Evolutionary conservation across 164 flowering plant genomes (phyloP), one percentile per base, ranked within the genome.

Genomic region (Aristolochia californica): DNA sequence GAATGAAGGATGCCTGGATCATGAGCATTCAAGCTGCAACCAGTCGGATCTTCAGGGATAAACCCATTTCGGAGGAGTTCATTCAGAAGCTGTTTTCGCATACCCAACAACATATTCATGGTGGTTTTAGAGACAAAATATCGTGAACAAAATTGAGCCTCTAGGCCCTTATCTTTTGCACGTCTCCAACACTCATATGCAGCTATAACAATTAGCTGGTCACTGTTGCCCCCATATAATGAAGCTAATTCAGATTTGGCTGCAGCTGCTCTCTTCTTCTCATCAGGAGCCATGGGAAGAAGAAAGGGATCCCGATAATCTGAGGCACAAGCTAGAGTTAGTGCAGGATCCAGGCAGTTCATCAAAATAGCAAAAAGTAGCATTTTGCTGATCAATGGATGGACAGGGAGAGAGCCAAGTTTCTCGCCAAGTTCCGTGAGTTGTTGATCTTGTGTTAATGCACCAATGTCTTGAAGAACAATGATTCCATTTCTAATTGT

Each of bases 301-400:
- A 83, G 67, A 64, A 90, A 94, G 21, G 96, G 97, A 50, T 83
- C 88, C 72, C 70, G 76, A 47, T 69, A 82, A 65, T 84, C 94
- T 50, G 89, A 66, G 4, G 96, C 94, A 75, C 97, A 88, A 34
- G 99, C 99, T 34, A 90, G 55, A 43, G 97, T 90, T 62, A 94
- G 61, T 30, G 99, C 99, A 20, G 99, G 99, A 62, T 85, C 96
- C 34, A 90, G 94, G 70, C 99, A 94, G 64, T 82, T 84, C 88
- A 90, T 66, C 70, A 88, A 69, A 68, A 88, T 81, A 48, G 96
- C 80, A 67, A 90, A 75, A 48, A 90, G 71, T 53, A 94, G 87
- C 99, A 94, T 90, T 74, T 80, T 94, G 87, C 97, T 75, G 2
- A 84, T 85, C 55, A 77, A 66, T 27, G 99, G 99, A 75, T 90